Evolutionary conservation across 1,284 basidiomycete species (phyloP).

Genomic region (Trametes pubescens): DNA sequence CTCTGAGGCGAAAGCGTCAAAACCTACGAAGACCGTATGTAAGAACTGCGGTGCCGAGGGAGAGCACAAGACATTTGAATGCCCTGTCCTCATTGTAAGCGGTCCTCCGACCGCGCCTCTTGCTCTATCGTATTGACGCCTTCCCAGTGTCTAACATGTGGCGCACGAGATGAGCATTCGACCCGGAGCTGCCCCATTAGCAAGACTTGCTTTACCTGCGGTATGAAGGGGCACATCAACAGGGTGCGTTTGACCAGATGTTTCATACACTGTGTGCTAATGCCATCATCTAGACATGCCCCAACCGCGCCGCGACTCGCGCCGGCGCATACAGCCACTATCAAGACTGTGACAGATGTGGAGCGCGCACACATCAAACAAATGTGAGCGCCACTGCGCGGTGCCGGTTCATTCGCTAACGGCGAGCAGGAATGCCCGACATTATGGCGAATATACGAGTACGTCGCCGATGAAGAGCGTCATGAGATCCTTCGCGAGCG

Average conservation of each 20-base stretch:
- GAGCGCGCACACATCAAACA: conserved; percentile 70
- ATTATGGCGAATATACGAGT: conserved; percentile 88
- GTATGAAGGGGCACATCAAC: conserved; percentile 87
- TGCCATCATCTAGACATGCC: conserved; percentile 68
- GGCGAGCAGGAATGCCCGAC: conserved; percentile 80
- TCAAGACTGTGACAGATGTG: conserved; percentile 81
- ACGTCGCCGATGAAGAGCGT: conserved; percentile 67
- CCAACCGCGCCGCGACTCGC: conserved; percentile 60
- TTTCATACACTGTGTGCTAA: neutral
- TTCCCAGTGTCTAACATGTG: conserved; percentile 86
- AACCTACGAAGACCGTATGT: conserved; percentile 62
- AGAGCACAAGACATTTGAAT: conserved; percentile 68
- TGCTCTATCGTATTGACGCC: conserved; percentile 16
- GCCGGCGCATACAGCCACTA: conserved; percentile 40
- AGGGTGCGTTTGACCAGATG: conserved; percentile 54
- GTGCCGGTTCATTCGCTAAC: neutral
- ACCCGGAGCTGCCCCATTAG: conserved; percentile 86
- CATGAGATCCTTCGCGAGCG: conserved; percentile 56
- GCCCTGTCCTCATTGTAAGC: conserved; percentile 73
- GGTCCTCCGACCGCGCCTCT: neutral
- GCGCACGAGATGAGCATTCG: conserved; percentile 84
- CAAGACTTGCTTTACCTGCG: conserved; percentile 87
- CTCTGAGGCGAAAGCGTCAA: conserved; percentile 47
- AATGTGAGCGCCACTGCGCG: conserved; percentile 53
- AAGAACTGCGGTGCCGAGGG: conserved; percentile 78